Percentiles rank a stretch among this genome's conserved stretches.
phyloP scores from a whole-genome alignment of 805 yeast genomes.

The Phaffomyces thermotolerans region DNA sequence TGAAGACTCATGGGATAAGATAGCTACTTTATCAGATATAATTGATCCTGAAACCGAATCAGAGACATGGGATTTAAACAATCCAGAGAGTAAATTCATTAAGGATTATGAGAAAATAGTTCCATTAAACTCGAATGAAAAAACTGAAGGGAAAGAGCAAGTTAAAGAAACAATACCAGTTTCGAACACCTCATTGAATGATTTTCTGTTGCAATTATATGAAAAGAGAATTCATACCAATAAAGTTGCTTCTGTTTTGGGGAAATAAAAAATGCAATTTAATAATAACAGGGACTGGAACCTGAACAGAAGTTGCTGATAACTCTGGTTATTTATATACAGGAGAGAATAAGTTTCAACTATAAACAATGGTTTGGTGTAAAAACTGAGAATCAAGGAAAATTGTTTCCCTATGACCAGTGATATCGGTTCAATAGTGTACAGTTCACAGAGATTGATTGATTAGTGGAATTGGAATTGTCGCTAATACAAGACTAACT shows the following conservation, averaged over 20 bases:
- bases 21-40: slow-evolving; percentile 30
- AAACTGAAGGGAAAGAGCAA: background rate
- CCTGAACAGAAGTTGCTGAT: too few relatives aligned
- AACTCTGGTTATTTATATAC: too few relatives aligned
- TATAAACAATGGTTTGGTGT: too few relatives aligned
- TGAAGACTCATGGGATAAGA: slow-evolving; percentile 47
- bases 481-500: too few relatives aligned
- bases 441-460: background rate
- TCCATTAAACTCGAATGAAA: background rate
- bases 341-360: too few relatives aligned
- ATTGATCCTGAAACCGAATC: slow-evolving; percentile 24
- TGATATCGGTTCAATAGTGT: too few relatives aligned
- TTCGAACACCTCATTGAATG: background rate
- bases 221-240: background rate
- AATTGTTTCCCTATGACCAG: too few relatives aligned
- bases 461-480: too few relatives aligned
- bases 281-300: too few relatives aligned
- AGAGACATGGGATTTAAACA: slow-evolving; percentile 24
- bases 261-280: background rate
- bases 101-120: slow-evolving; percentile 16
- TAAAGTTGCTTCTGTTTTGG: slow-evolving; percentile 2
- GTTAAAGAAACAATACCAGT: background rate
- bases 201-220: slow-evolving; percentile 2
- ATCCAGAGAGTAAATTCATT: slow-evolving; percentile 12
- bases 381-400: too few relatives aligned